Percentiles rank a stretch among this genome's conserved stretches.
Evolutionary conservation across 176 grass and related monocot species (phyloP).

Genomic region (Aegilops longissima): DNA sequence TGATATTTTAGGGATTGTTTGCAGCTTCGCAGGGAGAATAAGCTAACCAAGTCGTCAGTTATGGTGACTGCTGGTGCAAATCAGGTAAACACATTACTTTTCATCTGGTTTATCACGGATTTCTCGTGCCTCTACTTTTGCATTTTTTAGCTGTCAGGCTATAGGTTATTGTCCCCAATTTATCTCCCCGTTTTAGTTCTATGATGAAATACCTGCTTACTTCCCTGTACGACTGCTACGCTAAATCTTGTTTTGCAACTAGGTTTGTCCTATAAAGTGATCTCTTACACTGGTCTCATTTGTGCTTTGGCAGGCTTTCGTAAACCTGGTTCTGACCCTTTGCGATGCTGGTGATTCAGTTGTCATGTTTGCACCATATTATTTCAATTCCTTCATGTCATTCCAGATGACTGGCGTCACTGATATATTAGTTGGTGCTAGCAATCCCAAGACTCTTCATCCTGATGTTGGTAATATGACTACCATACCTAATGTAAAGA

Average conservation of each 20-base stretch:
- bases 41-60: constrained; percentile 79
- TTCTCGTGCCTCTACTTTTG: neutral
- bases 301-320: constrained; percentile 77
- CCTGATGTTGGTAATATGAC: constrained; percentile 69
- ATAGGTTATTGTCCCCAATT: neutral
- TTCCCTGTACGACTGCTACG: neutral
- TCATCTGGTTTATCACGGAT: neutral
- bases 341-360: constrained; percentile 97
- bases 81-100: constrained; percentile 56
- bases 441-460: constrained; percentile 73
- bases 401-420: constrained; percentile 98
- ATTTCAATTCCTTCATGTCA: constrained; percentile 98
- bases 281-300: constrained; percentile 30
- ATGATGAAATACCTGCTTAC: neutral
- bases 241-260: constrained; percentile 18
- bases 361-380: constrained; percentile 97
- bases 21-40: constrained; percentile 83
- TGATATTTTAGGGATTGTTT: constrained; percentile 31
- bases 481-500: neutral
- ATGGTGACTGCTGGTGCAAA: constrained; percentile 99
- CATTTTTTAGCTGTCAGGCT: neutral
- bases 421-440: constrained; percentile 75
- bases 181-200: neutral
- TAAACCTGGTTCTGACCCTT: constrained; percentile 86
- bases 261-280: constrained; percentile 28